Conservation (phyloP, 257 asterid species). For the Echites panduratus region DNA sequence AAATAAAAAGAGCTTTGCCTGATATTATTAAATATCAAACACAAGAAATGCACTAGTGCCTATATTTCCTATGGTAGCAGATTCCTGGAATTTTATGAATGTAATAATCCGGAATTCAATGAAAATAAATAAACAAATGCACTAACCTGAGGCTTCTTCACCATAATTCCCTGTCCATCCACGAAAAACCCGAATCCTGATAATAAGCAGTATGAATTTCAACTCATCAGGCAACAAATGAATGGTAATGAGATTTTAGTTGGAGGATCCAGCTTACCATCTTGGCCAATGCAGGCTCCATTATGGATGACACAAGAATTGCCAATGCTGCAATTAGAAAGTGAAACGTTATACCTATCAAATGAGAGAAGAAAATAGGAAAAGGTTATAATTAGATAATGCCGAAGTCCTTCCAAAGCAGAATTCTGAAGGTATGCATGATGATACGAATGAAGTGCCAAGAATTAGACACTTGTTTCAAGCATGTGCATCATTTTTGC, state of each 20-base stretch:
- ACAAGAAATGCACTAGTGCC: background rate
- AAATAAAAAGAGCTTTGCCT: background rate
- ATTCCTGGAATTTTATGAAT: background rate
- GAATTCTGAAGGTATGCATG: background rate
- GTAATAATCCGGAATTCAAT: background rate
- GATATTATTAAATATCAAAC: background rate
- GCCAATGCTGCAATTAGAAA: constrained; percentile 73
- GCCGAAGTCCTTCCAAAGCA: background rate
- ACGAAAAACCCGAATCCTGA: constrained; percentile 82
- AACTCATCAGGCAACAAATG: background rate
- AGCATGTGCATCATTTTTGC: background rate
- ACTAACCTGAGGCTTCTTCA: constrained; percentile 88
- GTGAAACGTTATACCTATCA: constrained; percentile 61
- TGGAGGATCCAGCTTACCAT: constrained; percentile 44
- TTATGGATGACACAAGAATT: constrained; percentile 65
- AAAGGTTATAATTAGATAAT: background rate
- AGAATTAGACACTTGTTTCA: background rate
- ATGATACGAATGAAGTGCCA: background rate
- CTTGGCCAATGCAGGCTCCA: constrained; percentile 95
- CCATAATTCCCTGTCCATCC: constrained; percentile 65
- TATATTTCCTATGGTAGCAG: background rate
- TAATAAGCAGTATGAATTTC: constrained; percentile 4
- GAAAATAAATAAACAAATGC: background rate
- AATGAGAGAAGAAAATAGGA: background rate
- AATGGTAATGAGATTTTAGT: background rate